phyloP scores from a whole-genome alignment of 345 rosid genomes.

The Durio zibethinus region DNA sequence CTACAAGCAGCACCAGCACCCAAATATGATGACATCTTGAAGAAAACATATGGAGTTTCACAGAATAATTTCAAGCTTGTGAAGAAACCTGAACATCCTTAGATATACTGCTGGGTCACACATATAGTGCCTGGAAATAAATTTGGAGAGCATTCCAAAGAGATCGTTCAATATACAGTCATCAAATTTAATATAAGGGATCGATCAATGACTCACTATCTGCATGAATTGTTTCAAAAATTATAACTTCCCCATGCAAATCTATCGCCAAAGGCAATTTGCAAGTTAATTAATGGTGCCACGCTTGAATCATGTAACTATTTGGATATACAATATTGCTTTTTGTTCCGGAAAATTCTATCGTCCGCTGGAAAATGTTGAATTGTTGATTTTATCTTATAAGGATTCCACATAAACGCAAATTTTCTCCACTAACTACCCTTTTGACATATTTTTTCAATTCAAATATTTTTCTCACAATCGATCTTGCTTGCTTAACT shows the following conservation, averaged over 20 bases:
- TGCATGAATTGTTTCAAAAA: conserved; percentile 48
- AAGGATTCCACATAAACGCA: neutral
- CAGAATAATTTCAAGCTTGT: neutral
- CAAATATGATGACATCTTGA: conserved; percentile 22
- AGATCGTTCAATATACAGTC: conserved; percentile 4
- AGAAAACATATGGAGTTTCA: neutral
- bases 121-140: conserved; percentile 49
- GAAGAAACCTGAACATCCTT: neutral
- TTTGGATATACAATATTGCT: conserved; percentile 26
- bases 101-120: conserved; percentile 36
- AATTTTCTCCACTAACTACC: conserved; percentile 38
- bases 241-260: conserved; percentile 42
- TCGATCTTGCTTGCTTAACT: no score
- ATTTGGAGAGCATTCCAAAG: conserved; percentile 34
- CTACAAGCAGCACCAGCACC: conserved; percentile 24
- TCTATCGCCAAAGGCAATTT: conserved; percentile 33
- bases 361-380: conserved; percentile 37
- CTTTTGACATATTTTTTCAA: neutral
- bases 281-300: conserved; percentile 36
- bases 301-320: conserved; percentile 45
- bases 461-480: neutral
- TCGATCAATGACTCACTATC: conserved; percentile 19
- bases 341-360: conserved; percentile 52
- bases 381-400: neutral
- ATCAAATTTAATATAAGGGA: conserved; percentile 17